Base-by-base conservation (phyloP, 208 protist genomes). In the Leishmania mexicana region DNA sequence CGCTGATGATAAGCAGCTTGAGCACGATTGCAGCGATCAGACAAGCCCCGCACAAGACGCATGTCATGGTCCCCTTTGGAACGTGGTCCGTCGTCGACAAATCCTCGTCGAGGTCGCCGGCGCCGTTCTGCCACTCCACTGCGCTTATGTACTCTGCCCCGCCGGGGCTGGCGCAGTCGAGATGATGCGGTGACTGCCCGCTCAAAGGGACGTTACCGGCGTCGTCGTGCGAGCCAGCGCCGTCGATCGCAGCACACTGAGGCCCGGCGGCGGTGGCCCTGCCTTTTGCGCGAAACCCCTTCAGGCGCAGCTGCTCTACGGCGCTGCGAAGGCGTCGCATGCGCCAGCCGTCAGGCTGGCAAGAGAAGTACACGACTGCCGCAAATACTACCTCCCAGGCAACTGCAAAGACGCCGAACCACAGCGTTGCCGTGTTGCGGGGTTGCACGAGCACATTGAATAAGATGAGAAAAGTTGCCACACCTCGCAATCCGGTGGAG, bases 1-100 rank as follows among this genome's bases (percentile, higher is more conserved):
- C 13, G 38, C 38, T 79, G 11, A 88, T 24, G 5, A 78, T 47
- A 31, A 75, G 3, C 11, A 85, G 19, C 80, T 85, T 81, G 28
- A 79, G 58, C 6, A 45, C 42, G 7, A 42, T 80, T 31, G 78
- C 81, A 10, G 35, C 80, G 17, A 79, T 74, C 71, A 81, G 76
- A 24, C 80, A 72, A 1, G 6, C 45, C 19, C 17, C 80, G 15
- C 31, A 72, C 58, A 71, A 38, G 38, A 80, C 15, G 3, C 6
- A 31, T 38, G n/a, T 4, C 5, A 75, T 19, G 3, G 54, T 2
- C 35, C 51, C 3, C 2, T 45, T 58, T 2, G 17, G 21, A 67
- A n/a, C 13, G 45, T 31, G 1, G 53, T 35, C 49, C 31, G 75
- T 31, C 40, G 17, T 40, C 5, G 19, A 73, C 3, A 28, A 57